Base-by-base conservation (phyloP, 352 stramenopile species). In the Thalassiosira mediterranea region DNA sequence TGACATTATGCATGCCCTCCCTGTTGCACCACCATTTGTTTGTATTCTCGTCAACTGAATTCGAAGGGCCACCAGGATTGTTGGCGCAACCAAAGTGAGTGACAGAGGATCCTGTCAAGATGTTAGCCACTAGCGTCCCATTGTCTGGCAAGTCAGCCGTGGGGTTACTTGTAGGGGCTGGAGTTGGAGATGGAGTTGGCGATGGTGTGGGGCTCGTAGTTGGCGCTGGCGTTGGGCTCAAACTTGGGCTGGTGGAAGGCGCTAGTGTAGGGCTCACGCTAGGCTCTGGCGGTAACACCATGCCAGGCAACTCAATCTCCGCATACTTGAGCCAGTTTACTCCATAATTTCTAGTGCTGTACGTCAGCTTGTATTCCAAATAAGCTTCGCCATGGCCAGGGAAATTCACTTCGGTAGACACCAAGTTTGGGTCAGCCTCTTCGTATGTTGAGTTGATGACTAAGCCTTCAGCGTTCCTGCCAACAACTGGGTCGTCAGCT, bases 341-440 rank as follows among this genome's bases (percentile, higher is more conserved):
- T 0, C 15, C 44, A 23, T 53, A 53, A 26, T 4, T 25, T 25
- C 44, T 29, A 11, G 47, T 56, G n/a, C n/a, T 44, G 10, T 54
- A 48, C 4, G 54, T 63, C 13, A 67, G 7, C 58, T 53, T 67
- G 58, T 67, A 67, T n/a, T 67, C 58, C 1, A 67, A 23, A 44
- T 59, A 67, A 11, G 34, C 58, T 34, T 58, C 58, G 5, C 31
- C 25, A 26, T 67, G 25, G 23, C 4, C 31, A 19, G 25, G 53
- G 7, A 51, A 25, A 3, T 11, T 3, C 4, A 47, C 53, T 26
- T 62, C 23, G 28, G 53, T 51, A 26, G 17, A 62, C 17, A 4
- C 11, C 25, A 42, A 17, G 26, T 0, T 54, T 1, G 25, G 3
- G 23, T 62, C 53, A 0, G 17, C 53, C 1, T 15, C 19, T 47